A percentile compares a stretch with the other conserved stretches of the same genome.
Conservation (phyloP, 2,329 filamentous ascomycete species). For the Lasiodiplodia theobromae region DNA sequence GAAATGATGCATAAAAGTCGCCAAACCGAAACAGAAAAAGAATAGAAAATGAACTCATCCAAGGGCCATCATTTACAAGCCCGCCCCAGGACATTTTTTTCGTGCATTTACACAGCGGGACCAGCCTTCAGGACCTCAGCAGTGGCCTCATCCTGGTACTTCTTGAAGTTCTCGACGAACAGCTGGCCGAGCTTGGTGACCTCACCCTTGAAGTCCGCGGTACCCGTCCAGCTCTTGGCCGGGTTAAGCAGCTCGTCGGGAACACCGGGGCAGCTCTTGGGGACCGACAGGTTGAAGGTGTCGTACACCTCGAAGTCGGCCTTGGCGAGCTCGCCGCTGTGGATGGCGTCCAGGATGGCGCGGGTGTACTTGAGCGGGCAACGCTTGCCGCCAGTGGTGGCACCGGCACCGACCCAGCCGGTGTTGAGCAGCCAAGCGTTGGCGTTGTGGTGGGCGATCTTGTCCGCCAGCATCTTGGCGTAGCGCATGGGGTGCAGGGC, state of each 20-base stretch:
- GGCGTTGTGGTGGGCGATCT: conserved; percentile 93
- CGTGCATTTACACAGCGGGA: conserved; percentile 38
- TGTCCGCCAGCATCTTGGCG: conserved; percentile 96
- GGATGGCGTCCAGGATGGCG: conserved; percentile 97
- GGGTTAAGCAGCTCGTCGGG: conserved; percentile 95
- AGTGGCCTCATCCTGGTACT: conserved; percentile 81
- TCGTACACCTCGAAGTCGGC: conserved; percentile 94
- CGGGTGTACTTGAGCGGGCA: conserved; percentile 99
- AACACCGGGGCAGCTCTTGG: conserved; percentile 87
- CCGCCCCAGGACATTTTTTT: not conserved
- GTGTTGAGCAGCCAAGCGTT: conserved; percentile 99
- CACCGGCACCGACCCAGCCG: conserved; percentile 93
- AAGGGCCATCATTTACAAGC: not conserved
- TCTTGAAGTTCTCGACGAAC: conserved; percentile 97
- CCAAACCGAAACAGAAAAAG: conserved; percentile 3
- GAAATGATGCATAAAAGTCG: not conserved
- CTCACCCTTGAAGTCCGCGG: conserved; percentile 82
- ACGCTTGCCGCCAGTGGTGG: conserved; percentile 89
- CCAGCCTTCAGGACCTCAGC: conserved; percentile 55
- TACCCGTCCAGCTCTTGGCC: conserved; percentile 86
- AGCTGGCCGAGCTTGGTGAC: conserved; percentile 88
- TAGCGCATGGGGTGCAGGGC: conserved; percentile 99
- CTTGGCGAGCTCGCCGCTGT: conserved; percentile 93
- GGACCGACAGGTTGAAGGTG: conserved; percentile 96
- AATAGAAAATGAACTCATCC: not conserved